Evolutionary conservation across 441 rosid genomes (phyloP).

Genomic region (Mallotus japonicus): DNA sequence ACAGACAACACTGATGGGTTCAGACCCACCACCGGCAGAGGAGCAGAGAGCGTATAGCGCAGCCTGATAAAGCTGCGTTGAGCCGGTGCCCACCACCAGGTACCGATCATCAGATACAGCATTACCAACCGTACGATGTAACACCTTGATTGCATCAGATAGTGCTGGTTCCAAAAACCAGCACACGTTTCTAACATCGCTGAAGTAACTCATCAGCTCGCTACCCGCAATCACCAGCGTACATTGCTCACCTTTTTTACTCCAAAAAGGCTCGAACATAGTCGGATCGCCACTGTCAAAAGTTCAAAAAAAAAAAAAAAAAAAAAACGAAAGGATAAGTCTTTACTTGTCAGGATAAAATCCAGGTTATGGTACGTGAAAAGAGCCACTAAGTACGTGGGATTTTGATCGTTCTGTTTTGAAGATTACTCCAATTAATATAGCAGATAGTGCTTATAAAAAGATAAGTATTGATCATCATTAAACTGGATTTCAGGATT

Average conservation of each 20-base stretch:
- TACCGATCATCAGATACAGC: conserved; percentile 52
- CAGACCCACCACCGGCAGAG: conserved; percentile 31
- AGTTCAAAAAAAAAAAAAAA: neutral
- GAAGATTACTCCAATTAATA: neutral
- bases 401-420: too few species aligned
- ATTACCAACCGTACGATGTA: conserved; percentile 67
- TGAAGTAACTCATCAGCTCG: conserved; percentile 83
- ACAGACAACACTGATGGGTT: conserved; percentile 67
- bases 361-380: neutral
- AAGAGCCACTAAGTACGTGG: neutral
- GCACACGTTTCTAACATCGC: conserved; percentile 50
- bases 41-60: conserved; percentile 68
- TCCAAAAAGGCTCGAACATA: conserved; percentile 70
- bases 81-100: conserved; percentile 81
- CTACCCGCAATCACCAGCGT: conserved; percentile 54
- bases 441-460: too few species aligned
- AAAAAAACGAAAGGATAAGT: neutral
- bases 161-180: conserved; percentile 76
- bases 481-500: too few species aligned
- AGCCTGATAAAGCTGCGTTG: conserved; percentile 74
- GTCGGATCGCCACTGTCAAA: conserved; percentile 78
- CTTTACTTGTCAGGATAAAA: too few species aligned
- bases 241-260: conserved; percentile 53
- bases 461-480: too few species aligned
- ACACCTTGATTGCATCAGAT: conserved; percentile 49